phyloP scores from a whole-genome alignment of 2,329 filamentous ascomycete genomes.

The Penicillium rolfsii region DNA sequence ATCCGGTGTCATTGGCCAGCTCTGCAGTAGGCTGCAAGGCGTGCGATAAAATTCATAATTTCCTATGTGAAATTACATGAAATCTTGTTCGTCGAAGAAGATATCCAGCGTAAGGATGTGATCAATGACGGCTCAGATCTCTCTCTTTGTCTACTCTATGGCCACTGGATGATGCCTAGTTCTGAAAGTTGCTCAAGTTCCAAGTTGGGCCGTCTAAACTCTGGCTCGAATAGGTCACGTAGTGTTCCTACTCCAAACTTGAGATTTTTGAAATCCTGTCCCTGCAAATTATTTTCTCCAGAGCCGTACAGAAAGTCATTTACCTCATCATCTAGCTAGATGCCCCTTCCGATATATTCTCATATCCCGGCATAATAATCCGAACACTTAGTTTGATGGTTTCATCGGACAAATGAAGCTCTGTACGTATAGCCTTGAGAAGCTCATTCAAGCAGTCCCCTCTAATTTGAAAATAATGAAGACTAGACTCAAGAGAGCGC shows the following conservation, averaged over 20 bases:
- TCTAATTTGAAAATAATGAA: background rate
- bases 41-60: too few relatives aligned
- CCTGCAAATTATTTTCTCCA: background rate
- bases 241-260: background rate
- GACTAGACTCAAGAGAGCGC: background rate
- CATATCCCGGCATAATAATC: background rate
- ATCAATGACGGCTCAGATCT: background rate
- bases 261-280: background rate
- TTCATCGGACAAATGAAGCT: background rate
- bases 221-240: constrained; percentile 1
- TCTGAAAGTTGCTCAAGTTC: background rate
- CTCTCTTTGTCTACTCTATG: too few relatives aligned
- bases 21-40: too few relatives aligned
- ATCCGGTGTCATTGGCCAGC: too few relatives aligned
- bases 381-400: background rate
- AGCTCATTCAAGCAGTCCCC: background rate
- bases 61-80: background rate
- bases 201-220: background rate
- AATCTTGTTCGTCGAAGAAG: background rate
- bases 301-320: constrained; percentile 1
- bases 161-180: background rate
- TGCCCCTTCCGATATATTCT: background rate
- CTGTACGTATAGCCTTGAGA: background rate
- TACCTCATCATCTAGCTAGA: background rate
- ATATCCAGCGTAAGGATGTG: background rate